Evolutionary conservation across 192 early-diverging fungal genomes (phyloP), one percentile per base, ranked within the genome.

Genomic region (Chytriomyces sp.): DNA sequence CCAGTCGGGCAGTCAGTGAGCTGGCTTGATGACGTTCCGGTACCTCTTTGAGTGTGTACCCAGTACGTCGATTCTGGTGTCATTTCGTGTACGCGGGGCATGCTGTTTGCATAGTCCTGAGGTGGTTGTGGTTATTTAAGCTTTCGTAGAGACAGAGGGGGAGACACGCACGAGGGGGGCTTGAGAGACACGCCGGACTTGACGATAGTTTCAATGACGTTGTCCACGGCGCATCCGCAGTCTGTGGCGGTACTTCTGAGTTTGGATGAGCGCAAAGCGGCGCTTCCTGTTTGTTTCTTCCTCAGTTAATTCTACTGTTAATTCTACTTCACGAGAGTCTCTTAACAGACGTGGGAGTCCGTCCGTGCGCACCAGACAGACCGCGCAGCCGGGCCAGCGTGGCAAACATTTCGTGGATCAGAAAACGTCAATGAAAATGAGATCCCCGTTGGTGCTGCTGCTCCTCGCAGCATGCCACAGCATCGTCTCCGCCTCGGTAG

Each of bases 1-100:
- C 85, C 85, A 86, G 31, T 82, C 54, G 28, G 85, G 85, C 3
- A 86, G 82, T 79, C 81, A 86, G 58, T 80, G 77, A 14, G 82
- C 75, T 2, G 85, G 85, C 74, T 86, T 86, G 74, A 86, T 75
- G 10, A 78, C 81, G 64, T 82, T 77, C n/a, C 79, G 64, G 58
- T 69, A 84, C 49, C 85, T 74, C 67, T 86, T 86, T 33, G 79
- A 81, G 22, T n/a, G n/a, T 75, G 44, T 10, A 82, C 82, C 82
- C 82, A 86, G 73, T 86, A 86, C 69, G 82, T 86, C 61, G 84
- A 75, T 53, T 77, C 59, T 22, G 82, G 70, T 2, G 79, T 75
- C 80, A 86, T 73, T 72, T 86, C 77, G 36, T 22, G 19, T 55
- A 80, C 82, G n/a, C 65, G 61, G 3, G 81, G 80, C 26, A 75